Evolutionary conservation across 352 stramenopile genomes (phyloP), one percentile per base, ranked within the genome.

Genomic region (Phytophthora crassamura): DNA sequence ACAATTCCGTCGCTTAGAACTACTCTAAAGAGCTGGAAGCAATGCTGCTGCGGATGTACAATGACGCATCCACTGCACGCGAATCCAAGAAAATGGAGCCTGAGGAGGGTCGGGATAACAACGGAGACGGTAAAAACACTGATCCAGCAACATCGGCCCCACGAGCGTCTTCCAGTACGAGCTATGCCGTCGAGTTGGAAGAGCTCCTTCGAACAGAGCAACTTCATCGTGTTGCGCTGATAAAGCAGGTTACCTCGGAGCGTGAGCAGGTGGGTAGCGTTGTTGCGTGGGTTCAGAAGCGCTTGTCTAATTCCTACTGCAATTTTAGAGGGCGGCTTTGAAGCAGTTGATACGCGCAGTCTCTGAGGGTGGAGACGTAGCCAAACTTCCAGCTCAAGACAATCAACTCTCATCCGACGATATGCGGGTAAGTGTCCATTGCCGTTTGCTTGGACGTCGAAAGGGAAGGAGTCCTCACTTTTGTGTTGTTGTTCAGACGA

Each of bases 1-100:
- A 22, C 14, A 33, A 16, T 33, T 49, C 3, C 15, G 41, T 39
- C 1, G 11, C 15, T 59, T 56, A 91, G 83, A 77, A 63, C 7
- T 88, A 62, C 35, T 62, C 75, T 3, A 89, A 84, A 58, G 84
- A 93, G 7, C 69, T 93, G 9, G 84, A 93, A 36, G 83, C 80
- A 14, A 18, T 84, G 5, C 56, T 93, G 11, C 35, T 93, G 42
- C 77, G 77, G 0, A 80, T 90, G 50, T 86, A 86, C 64, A 93
- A 91, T 16, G 78, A 91, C 8, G 72, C 84, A 3, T 82, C 64
- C 35, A 50, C 66, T 2, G 59, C 71, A 5, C 42, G 34, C 57
- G 57, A 66, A n/a, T 48, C 45, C 1, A 74, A 57, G 28, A 85
- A 47, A 14, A 18, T 41, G 1, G 33, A 34, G 6, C 3, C 42